Conservation (phyloP, 2,329 filamentous ascomycete genomes). For the Tympanopsis confertula region DNA sequence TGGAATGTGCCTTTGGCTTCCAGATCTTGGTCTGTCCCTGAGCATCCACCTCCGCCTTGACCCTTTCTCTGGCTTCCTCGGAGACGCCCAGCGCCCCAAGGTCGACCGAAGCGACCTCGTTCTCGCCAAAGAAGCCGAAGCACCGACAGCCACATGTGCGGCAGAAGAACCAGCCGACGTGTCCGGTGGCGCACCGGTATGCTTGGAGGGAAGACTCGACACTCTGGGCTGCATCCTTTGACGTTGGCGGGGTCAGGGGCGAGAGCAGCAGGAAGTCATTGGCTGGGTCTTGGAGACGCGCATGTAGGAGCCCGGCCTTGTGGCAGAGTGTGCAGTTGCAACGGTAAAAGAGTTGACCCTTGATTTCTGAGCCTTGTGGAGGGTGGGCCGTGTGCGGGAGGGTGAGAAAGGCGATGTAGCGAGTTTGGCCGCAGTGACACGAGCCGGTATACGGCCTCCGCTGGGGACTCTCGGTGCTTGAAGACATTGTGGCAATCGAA, state of each 20-base stretch:
- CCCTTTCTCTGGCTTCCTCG: conserved; percentile 1
- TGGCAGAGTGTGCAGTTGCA: conserved; percentile 38
- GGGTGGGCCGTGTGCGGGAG: conserved; percentile 19
- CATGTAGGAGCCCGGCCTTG: conserved; percentile 32
- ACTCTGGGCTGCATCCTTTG: too few relatives aligned
- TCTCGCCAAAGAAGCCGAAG: conserved; percentile 24
- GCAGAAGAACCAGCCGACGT: conserved; percentile 31
- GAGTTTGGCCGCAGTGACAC: conserved; percentile 31
- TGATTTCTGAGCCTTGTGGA: conserved; percentile 8
- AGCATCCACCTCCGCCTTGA: conserved; percentile 6
- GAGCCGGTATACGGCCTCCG: conserved; percentile 22
- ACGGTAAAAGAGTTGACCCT: conserved; percentile 17
- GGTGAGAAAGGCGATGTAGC: conserved; percentile 28
- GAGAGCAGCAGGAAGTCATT: conserved; percentile 25
- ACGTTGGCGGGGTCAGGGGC: conserved; percentile 11
- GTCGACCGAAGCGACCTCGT: conserved; percentile 14
- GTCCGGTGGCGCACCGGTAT: conserved; percentile 20
- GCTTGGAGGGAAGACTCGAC: conserved; percentile 10
- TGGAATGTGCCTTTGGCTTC: conserved; percentile 14
- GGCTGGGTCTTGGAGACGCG: conserved; percentile 19
- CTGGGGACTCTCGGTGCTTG: conserved; percentile 4
- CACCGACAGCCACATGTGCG: conserved; percentile 29
- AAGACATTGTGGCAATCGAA: too few relatives aligned
- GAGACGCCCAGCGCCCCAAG: conserved; percentile 7
- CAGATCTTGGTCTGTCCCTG: conserved; percentile 12